Evolutionary conservation across 1,284 basidiomycete species (phyloP).

Genomic region (Cryptococcus sp.): DNA sequence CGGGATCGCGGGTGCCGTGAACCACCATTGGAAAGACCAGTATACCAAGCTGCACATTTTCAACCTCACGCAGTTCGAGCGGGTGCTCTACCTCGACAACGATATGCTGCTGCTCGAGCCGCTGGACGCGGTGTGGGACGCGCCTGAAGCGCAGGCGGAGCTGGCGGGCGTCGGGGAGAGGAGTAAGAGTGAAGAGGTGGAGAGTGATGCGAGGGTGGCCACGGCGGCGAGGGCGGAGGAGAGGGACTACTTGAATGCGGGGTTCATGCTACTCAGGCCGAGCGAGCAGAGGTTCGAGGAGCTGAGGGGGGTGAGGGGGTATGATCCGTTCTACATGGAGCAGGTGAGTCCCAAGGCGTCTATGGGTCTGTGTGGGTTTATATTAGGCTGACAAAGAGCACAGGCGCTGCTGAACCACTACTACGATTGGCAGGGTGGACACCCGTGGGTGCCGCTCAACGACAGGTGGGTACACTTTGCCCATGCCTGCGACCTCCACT

Average conservation of each 20-base stretch:
- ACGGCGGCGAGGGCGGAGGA: not conserved
- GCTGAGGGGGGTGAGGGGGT: slow-evolving; percentile 9
- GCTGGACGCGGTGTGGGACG: slow-evolving; percentile 13
- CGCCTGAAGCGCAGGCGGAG: not conserved
- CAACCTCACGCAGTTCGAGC: slow-evolving; percentile 11
- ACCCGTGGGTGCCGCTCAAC: not conserved
- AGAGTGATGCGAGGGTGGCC: slow-evolving; percentile 3
- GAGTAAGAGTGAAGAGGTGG: not conserved
- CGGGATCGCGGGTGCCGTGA: not conserved
- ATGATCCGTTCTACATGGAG: slow-evolving; percentile 16
- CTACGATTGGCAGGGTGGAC: not conserved
- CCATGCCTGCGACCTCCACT: no score
- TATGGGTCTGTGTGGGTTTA: not conserved
- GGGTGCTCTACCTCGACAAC: slow-evolving; percentile 18
- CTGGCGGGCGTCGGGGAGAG: slow-evolving; percentile 11
- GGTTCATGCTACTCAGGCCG: slow-evolving; percentile 21
- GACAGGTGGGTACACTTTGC: not conserved
- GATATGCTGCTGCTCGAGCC: slow-evolving; percentile 16
- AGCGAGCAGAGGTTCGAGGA: slow-evolving; percentile 11
- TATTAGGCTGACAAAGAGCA: not conserved
- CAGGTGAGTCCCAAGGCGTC: slow-evolving; percentile 10
- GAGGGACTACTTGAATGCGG: slow-evolving; percentile 17
- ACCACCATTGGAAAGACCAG: slow-evolving; percentile 9
- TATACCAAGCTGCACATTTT: slow-evolving; percentile 22
- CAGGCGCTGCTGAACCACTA: slow-evolving; percentile 1